phyloP scores from a whole-genome alignment of 1,284 basidiomycete genomes.

The Cutaneotrichosporon sp. region DNA sequence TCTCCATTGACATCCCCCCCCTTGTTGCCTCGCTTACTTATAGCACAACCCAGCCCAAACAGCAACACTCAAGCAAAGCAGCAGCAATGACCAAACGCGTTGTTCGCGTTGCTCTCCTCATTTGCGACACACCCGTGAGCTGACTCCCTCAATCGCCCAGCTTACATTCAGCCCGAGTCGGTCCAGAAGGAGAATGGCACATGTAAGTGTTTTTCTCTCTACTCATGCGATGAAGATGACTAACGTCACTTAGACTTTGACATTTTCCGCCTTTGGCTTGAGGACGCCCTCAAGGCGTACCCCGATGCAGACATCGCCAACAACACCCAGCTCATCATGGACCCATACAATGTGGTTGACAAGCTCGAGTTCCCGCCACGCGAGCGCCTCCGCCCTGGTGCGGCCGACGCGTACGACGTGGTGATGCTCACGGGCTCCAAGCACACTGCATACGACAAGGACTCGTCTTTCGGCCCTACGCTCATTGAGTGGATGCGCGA shows the following conservation, averaged over 20 bases:
- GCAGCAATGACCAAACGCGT: slow-evolving; percentile 24
- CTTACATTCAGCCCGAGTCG: slow-evolving; percentile 27
- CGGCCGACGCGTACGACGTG: slow-evolving; percentile 43
- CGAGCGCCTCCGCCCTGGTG: slow-evolving; percentile 44
- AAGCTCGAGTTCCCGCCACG: slow-evolving; percentile 49
- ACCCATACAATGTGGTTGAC: slow-evolving; percentile 53
- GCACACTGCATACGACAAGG: slow-evolving; percentile 39
- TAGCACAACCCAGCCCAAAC: too few species aligned
- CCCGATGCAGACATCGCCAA: slow-evolving; percentile 26
- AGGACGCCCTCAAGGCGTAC: slow-evolving; percentile 31
- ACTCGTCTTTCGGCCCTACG: slow-evolving; percentile 30
- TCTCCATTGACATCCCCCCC: too few species aligned
- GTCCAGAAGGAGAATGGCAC: slow-evolving; percentile 42
- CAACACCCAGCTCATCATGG: slow-evolving; percentile 45
- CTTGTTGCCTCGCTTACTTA: neutral
- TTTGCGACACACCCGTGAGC: slow-evolving; percentile 47
- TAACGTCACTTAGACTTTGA: slow-evolving; percentile 32
- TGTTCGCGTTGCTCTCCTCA: slow-evolving; percentile 42
- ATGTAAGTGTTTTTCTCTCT: slow-evolving; percentile 26
- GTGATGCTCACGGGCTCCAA: slow-evolving; percentile 54
- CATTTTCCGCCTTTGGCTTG: slow-evolving; percentile 48
- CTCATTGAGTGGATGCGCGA: slow-evolving; percentile 37
- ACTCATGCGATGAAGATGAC: neutral
- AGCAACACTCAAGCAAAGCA: too few species aligned
- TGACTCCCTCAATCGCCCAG: neutral